phyloP scores from a whole-genome alignment of 2,329 filamentous ascomycete genomes.

The Monilinia vaccinii-corymbosi region DNA sequence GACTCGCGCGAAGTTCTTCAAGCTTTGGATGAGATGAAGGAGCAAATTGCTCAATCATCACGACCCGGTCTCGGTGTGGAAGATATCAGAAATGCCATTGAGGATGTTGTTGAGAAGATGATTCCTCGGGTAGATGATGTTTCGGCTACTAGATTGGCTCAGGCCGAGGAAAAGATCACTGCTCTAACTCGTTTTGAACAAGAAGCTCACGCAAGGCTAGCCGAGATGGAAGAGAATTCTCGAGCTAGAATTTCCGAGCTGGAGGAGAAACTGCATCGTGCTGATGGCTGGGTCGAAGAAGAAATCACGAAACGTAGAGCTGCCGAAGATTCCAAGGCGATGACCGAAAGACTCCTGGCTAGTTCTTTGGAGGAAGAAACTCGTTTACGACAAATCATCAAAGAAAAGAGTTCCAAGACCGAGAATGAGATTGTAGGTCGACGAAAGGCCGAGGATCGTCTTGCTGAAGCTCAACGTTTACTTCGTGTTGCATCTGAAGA shows the following conservation, averaged over 20 bases:
- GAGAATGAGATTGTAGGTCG: slow-evolving; percentile 56
- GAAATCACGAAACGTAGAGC: slow-evolving; percentile 54
- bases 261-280: slow-evolving; percentile 56
- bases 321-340: slow-evolving; percentile 58
- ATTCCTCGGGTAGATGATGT: slow-evolving; percentile 41
- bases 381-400: slow-evolving; percentile 53
- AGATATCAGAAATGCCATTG: slow-evolving; percentile 52
- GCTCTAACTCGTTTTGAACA: slow-evolving; percentile 48
- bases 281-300: slow-evolving; percentile 53
- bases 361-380: slow-evolving; percentile 60
- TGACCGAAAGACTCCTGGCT: slow-evolving; percentile 41
- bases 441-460: slow-evolving; percentile 60
- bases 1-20: slow-evolving; percentile 47
- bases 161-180: slow-evolving; percentile 36
- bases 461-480: slow-evolving; percentile 63
- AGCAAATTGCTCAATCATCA: slow-evolving; percentile 40
- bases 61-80: slow-evolving; percentile 39
- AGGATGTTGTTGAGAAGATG: slow-evolving; percentile 51
- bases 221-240: slow-evolving; percentile 32
- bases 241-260: slow-evolving; percentile 45
- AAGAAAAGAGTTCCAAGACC: slow-evolving; percentile 46
- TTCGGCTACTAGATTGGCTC: slow-evolving; percentile 11
- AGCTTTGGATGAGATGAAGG: slow-evolving; percentile 55
- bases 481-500: slow-evolving; percentile 64
- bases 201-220: slow-evolving; percentile 41